Base-by-base conservation (phyloP, 2,329 filamentous ascomycete species). In the Aspergillus sclerotialis region DNA sequence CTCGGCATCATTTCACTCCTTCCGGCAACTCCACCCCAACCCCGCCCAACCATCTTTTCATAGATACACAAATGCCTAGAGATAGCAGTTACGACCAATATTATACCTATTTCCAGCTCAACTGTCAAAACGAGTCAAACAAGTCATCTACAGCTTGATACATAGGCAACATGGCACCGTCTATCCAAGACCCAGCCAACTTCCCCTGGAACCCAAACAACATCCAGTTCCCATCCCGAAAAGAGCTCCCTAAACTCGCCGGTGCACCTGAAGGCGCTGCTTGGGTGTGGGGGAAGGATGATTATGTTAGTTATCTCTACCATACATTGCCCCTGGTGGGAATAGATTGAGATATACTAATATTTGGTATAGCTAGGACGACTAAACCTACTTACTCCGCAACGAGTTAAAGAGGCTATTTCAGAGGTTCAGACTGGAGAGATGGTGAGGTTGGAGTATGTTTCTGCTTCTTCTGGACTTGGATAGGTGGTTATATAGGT, bases 271-370 rank as follows among this genome's bases (percentile, higher is more conserved):
- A 70, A 12, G 71, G 65, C 17, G 73, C 75, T 12, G 73, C 74
- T 12, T 79, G 75, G 75, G 69, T 76, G 16, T 78, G 75, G 75
- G 75, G 75, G 9, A 61, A 71, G 26, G 61, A 75, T 48, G 74
- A 76, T 44, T 58, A 65, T 43, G 65, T 74, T 43, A n/a, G 46
- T 43, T 16, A 8, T 29, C 28, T 14, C 17, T 26, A 15, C 9
- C 4, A 3, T 28, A 28, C 9, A 17, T 27, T 33, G 26, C n/a
- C 31, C 2, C 13, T 33, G n/a, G 10, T 18, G 14, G 27, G 13
- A 12, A 14, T 15, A 10, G 7, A 28, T 21, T n/a, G 21, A 14
- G 34, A 38, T 26, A 27, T 14, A 15, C 3, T 32, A 13, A 19
- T 13, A 14, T 16, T 21, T 3, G 13, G 19, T 35, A 10, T 30